These are phyloP conservation scores for Blastocystis sp. DNA, from an alignment of 352 stramenopile genomes.

Conservation along the genomic window DNA sequence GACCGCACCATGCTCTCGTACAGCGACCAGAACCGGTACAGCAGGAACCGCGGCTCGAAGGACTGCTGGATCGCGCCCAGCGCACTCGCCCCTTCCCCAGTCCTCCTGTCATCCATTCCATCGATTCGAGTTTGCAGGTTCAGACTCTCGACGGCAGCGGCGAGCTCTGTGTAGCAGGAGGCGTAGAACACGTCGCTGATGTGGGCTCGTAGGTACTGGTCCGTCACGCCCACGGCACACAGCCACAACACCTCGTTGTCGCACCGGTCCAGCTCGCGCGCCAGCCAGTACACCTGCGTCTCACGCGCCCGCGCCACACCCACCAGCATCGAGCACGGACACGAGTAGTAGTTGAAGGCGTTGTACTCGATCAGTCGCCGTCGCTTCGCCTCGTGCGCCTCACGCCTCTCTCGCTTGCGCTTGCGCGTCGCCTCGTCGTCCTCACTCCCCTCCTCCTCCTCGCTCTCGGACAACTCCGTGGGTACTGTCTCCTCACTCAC, in stretches of 20 bases:
- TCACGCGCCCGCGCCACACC: background rate
- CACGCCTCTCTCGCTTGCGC: background rate
- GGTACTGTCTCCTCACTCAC: background rate
- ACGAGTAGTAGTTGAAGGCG: constrained; percentile 50
- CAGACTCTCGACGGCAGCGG: constrained; percentile 7
- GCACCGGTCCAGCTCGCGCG: constrained; percentile 18
- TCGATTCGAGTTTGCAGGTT: background rate
- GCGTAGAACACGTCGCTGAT: constrained; percentile 47
- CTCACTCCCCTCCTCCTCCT: constrained; percentile 9
- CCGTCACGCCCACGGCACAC: constrained; percentile 24
- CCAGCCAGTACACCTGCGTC: background rate
- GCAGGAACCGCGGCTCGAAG: constrained; percentile 42
- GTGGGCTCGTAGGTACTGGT: constrained; percentile 35
- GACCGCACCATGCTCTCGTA: constrained; percentile 63
- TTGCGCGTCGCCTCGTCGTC: constrained; percentile 1
- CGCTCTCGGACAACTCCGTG: constrained; percentile 4
- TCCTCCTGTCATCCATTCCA: no score
- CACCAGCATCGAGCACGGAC: constrained; percentile 24
- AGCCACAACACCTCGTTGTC: constrained; percentile 52
- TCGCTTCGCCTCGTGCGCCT: background rate
- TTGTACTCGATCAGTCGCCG: constrained; percentile 25
- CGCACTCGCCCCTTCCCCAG: background rate
- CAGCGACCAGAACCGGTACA: constrained; percentile 62
- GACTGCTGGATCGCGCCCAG: constrained; percentile 46
- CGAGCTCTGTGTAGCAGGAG: constrained; percentile 30